Percentiles rank a stretch among this genome's conserved stretches.
phyloP scores from a whole-genome alignment of 2,329 filamentous ascomycete genomes.

The Arthroderma sp. region DNA sequence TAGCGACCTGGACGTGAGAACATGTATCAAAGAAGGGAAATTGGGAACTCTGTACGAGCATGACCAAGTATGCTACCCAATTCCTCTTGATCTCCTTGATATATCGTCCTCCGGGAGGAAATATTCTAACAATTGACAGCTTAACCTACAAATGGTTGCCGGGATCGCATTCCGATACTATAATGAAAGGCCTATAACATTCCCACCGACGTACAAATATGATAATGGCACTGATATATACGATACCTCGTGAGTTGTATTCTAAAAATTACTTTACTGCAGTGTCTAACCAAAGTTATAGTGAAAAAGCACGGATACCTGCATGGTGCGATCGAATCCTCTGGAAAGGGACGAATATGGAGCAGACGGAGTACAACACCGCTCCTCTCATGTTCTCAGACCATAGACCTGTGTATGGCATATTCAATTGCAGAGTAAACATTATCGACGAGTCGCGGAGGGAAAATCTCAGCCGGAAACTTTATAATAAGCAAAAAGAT shows the following conservation, averaged over 20 bases:
- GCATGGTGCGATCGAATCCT: slow-evolving; percentile 95
- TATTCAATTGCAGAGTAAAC: slow-evolving; percentile 71
- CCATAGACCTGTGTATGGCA: slow-evolving; percentile 86
- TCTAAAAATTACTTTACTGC: neutral
- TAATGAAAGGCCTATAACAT: slow-evolving; percentile 75
- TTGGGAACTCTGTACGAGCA: slow-evolving; percentile 75
- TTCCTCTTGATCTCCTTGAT: neutral
- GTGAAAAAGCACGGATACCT: slow-evolving; percentile 84
- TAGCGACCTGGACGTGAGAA: slow-evolving; percentile 60
- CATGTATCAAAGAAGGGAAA: slow-evolving; percentile 58
- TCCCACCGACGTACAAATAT: slow-evolving; percentile 91
- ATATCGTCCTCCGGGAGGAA: neutral
- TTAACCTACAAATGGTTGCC: slow-evolving; percentile 93
- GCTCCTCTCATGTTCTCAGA: slow-evolving; percentile 83
- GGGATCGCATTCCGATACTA: slow-evolving; percentile 84
- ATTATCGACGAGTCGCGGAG: slow-evolving; percentile 64
- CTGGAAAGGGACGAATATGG: slow-evolving; percentile 69
- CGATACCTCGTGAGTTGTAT: slow-evolving; percentile 62
- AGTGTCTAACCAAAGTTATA: slow-evolving; percentile 19
- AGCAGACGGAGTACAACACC: slow-evolving; percentile 68
- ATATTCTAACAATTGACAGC: slow-evolving; percentile 30
- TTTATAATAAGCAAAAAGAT: slow-evolving; percentile 58
- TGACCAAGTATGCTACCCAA: slow-evolving; percentile 54
- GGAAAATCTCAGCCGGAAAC: slow-evolving; percentile 55
- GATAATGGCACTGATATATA: slow-evolving; percentile 79